Conservation (phyloP, 2,329 filamentous ascomycete species). For the Trichoderma polysporum region DNA sequence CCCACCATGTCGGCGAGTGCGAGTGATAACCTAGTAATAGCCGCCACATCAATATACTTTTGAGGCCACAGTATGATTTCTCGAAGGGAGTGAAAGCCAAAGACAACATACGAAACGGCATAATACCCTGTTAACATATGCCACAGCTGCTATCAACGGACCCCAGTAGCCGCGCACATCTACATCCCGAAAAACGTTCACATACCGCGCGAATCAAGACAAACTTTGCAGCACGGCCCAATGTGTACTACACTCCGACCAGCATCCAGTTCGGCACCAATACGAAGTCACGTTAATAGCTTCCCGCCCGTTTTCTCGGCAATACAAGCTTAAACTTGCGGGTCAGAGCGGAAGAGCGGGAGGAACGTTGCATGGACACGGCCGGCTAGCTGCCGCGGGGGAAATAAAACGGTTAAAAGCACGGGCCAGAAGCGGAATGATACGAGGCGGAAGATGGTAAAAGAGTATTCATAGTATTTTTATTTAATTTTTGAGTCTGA, state of each 20-base stretch:
- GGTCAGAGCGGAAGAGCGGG: constrained; percentile 1
- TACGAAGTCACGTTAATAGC: background rate
- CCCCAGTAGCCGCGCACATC: background rate
- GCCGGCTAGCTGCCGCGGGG: background rate
- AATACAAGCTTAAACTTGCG: background rate
- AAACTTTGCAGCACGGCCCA: background rate
- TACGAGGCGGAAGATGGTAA: background rate
- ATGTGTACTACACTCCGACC: background rate
- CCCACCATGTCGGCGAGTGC: no score
- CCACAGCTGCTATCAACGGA: background rate
- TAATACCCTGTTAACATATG: no score
- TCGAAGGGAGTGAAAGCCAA: no score
- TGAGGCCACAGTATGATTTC: no score
- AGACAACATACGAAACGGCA: background rate
- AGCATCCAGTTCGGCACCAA: background rate
- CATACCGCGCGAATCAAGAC: no score
- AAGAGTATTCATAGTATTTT: background rate
- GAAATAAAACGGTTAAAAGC: background rate
- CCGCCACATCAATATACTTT: no score
- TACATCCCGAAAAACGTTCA: no score
- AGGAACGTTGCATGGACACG: constrained; percentile 8
- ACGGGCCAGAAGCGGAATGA: background rate
- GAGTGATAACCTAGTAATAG: no score
- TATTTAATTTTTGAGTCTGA: background rate
- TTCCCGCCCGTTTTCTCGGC: background rate